Conservation (phyloP, 495 filamentous ascomycete genomes). For the Parachaetomium inaequale region DNA sequence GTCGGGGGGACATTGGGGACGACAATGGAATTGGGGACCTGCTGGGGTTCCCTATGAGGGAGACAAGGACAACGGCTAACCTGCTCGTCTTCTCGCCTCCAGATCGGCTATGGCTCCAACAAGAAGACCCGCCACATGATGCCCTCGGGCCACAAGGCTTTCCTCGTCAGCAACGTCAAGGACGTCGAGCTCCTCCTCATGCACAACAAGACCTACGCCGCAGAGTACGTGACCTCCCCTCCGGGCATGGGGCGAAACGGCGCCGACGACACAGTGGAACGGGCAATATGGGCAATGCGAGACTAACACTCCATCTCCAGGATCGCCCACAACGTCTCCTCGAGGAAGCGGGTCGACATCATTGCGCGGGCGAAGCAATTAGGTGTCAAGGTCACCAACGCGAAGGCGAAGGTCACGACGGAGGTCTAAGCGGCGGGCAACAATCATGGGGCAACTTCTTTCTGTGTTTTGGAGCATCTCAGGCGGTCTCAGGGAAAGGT, state of each 20-base stretch:
- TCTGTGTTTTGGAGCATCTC: constrained; percentile 35
- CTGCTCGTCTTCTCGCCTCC: constrained; percentile 12
- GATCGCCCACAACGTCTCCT: constrained; percentile 95
- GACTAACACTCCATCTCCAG: constrained; percentile 43
- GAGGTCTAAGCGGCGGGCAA: constrained; percentile 66
- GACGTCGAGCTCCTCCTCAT: constrained; percentile 98
- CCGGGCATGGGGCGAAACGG: neutral
- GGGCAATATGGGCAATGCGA: neutral
- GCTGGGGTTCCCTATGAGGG: neutral
- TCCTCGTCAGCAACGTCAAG: constrained; percentile 92
- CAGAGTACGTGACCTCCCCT: constrained; percentile 69
- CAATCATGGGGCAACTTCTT: constrained; percentile 30
- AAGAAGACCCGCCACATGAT: constrained; percentile 98
- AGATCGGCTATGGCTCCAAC: constrained; percentile 98
- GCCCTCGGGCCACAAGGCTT: constrained; percentile 99
- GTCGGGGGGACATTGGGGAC: neutral
- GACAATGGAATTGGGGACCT: neutral
- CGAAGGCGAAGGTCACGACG: constrained; percentile 95
- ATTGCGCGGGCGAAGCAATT: constrained; percentile 93
- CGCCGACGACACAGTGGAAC: neutral
- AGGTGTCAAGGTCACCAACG: constrained; percentile 98
- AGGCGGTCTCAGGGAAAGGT: constrained; percentile 34
- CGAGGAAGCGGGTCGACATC: constrained; percentile 97
- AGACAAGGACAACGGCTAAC: constrained; percentile 20
- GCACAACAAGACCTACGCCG: constrained; percentile 98